These are phyloP conservation scores for Cyclospora cayetanensis DNA, from an alignment of 169 alveolate genomes.

Conservation along the genomic window DNA sequence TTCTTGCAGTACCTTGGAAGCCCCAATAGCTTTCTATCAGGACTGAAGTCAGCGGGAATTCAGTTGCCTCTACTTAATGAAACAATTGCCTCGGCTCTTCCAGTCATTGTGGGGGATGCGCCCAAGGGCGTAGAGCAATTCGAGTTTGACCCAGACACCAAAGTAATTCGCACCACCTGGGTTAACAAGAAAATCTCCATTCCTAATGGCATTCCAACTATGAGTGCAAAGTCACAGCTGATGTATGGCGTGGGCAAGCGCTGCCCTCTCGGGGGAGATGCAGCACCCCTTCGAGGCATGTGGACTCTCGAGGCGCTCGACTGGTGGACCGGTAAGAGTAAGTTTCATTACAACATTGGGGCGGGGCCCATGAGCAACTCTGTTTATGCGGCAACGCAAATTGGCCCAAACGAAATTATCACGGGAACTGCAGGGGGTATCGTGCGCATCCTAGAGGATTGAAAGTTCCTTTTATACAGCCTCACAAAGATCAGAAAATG, in stretches of 20 bases:
- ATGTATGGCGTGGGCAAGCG: slow-evolving; percentile 76
- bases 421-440: slow-evolving; percentile 74
- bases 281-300: slow-evolving; percentile 74
- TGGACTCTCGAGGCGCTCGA: slow-evolving; percentile 77
- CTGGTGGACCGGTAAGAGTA: slow-evolving; percentile 75
- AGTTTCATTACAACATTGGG: slow-evolving; percentile 72
- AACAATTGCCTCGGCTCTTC: slow-evolving; percentile 59
- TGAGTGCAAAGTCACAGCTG: slow-evolving; percentile 71
- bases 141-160: slow-evolving; percentile 66
- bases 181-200: slow-evolving; percentile 69
- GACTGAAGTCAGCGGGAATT: slow-evolving; percentile 25
- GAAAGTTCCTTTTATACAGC: too few relatives aligned
- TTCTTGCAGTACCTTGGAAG: slow-evolving; percentile 63
- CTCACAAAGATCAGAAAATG: too few relatives aligned
- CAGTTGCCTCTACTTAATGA: slow-evolving; percentile 21
- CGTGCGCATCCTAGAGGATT: slow-evolving; percentile 67
- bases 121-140: slow-evolving; percentile 74
- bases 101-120: slow-evolving; percentile 75
- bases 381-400: slow-evolving; percentile 74
- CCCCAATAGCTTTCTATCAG: slow-evolving; percentile 61
- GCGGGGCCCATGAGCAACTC: slow-evolving; percentile 74
- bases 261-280: slow-evolving; percentile 68
- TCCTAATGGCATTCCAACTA: slow-evolving; percentile 74
- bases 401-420: slow-evolving; percentile 75
- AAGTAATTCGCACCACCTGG: slow-evolving; percentile 63